Evolutionary conservation across 495 filamentous ascomycete genomes (phyloP), one percentile per base, ranked within the genome.

Genomic region (Filosporella fistucella): DNA sequence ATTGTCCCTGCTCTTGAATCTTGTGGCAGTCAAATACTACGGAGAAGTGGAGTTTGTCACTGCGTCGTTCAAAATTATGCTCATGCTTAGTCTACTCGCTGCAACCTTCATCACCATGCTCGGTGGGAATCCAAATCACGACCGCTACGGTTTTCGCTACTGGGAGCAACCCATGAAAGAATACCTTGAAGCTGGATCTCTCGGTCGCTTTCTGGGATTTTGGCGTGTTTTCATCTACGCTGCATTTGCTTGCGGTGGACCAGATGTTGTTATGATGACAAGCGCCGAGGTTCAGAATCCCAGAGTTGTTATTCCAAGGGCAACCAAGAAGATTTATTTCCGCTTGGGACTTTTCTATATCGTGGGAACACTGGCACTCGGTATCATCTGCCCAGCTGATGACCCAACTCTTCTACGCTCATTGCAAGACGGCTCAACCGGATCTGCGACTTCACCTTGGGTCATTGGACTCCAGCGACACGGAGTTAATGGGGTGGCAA

Each of bases 51-150:
- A 47, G 23, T 39, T 47, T 53, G 67, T 39, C 25, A 18, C 81
- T 39, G 79, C 76, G 10, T 56, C 68, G 34, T 67, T 85, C 56
- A 86, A 87, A 60, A 71, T 88, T 13, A 30, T 30, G 28, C 64
- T 79, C 28, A 77, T 81, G 21, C 81, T 87, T 40, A 60, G 82
- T 30, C 80, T 80, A 2, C 70, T 89, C 22, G 63, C 86, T 30
- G 68, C 87, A 45, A 78, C 80, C n/a, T 72, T 89, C 53, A 77
- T 86, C 45, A 73, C 82, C 44, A 75, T 82, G 56, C 69, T 77
- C 17, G 84, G 84, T 11, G 83, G 76, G 7, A 75, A 80, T 1
- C 67, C 76, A 0, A 65, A 70, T 22, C 77, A 74, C 5, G 78
- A 80, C 42, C 71, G 28, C 16, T 67, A 77, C 21, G 82, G 81